phyloP scores from a whole-genome alignment of 2,329 filamentous ascomycete genomes.

The Pseudogymnoascus sp. region DNA sequence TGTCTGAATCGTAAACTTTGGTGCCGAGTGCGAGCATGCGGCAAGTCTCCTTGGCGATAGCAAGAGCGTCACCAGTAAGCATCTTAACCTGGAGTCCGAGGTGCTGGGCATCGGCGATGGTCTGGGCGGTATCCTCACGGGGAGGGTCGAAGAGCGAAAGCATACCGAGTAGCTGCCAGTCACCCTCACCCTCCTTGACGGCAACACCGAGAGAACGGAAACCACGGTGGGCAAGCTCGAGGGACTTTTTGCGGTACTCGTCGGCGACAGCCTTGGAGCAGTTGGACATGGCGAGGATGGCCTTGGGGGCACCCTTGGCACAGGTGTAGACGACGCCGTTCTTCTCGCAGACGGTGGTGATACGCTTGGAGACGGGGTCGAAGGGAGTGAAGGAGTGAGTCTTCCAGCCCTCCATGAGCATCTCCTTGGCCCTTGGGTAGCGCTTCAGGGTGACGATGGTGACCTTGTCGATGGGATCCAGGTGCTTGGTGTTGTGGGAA shows the following conservation, averaged over 20 bases:
- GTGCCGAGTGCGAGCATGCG: constrained; percentile 72
- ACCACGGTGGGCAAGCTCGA: constrained; percentile 68
- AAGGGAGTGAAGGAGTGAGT: constrained; percentile 71
- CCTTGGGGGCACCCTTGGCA: constrained; percentile 71
- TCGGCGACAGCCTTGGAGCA: constrained; percentile 56
- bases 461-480: constrained; percentile 73
- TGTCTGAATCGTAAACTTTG: constrained; percentile 74
- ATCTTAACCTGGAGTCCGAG: constrained; percentile 74
- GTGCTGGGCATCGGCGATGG: constrained; percentile 66
- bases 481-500: constrained; percentile 69
- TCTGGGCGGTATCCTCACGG: constrained; percentile 70
- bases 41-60: constrained; percentile 74
- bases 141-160: constrained; percentile 75
- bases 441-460: constrained; percentile 67
- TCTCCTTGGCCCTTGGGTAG: constrained; percentile 69
- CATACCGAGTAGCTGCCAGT: constrained; percentile 68
- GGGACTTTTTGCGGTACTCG: constrained; percentile 63
- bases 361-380: constrained; percentile 73
- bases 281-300: constrained; percentile 59
- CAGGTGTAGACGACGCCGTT: constrained; percentile 63
- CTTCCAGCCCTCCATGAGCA: constrained; percentile 64
- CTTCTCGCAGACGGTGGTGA: constrained; percentile 60
- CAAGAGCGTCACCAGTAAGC: constrained; percentile 72
- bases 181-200: constrained; percentile 65
- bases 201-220: constrained; percentile 75